These are phyloP conservation scores for Colletotrichum simmondsii DNA, from an alignment of 2,329 filamentous ascomycete genomes.

Conservation along the genomic window DNA sequence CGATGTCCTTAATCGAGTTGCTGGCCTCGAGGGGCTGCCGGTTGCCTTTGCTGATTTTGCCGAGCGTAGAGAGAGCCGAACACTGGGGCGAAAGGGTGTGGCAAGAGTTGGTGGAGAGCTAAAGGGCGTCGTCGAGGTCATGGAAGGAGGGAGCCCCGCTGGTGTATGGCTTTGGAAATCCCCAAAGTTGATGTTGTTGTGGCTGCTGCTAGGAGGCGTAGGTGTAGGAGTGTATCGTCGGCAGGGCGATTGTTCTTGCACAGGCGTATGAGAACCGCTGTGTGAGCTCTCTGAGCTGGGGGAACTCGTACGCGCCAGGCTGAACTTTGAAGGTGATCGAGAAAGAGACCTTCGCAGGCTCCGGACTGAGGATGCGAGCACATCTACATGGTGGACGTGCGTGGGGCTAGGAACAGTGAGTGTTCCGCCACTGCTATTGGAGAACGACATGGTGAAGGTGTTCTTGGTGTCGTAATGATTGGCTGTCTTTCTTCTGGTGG, in stretches of 20 bases:
- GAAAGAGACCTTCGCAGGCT: slow-evolving; percentile 89
- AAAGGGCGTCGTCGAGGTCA: slow-evolving; percentile 43
- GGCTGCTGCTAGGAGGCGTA: slow-evolving; percentile 37
- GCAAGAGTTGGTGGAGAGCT: slow-evolving; percentile 58
- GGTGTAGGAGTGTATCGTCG: slow-evolving; percentile 47
- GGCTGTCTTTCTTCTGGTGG: slow-evolving; percentile 11
- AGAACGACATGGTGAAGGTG: slow-evolving; percentile 64
- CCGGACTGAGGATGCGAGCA: slow-evolving; percentile 79
- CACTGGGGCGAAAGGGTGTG: slow-evolving; percentile 73
- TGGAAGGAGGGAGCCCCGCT: slow-evolving; percentile 37
- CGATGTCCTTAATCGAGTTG: slow-evolving; percentile 74
- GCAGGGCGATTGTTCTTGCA: slow-evolving; percentile 54
- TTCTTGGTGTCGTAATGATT: slow-evolving; percentile 12
- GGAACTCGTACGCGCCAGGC: slow-evolving; percentile 63
- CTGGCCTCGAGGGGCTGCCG: slow-evolving; percentile 62
- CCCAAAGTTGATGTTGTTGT: slow-evolving; percentile 44
- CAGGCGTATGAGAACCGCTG: slow-evolving; percentile 33
- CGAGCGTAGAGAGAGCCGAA: slow-evolving; percentile 74
- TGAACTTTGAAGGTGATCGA: slow-evolving; percentile 92
- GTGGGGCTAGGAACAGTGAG: slow-evolving; percentile 90
- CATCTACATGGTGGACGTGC: slow-evolving; percentile 83
- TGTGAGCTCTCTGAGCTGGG: slow-evolving; percentile 61
- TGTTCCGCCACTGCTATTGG: slow-evolving; percentile 75
- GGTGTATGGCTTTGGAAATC: slow-evolving; percentile 42
- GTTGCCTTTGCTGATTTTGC: slow-evolving; percentile 69